Base-by-base conservation (phyloP, 2,329 filamentous ascomycete species). In the Colletotrichum sp. region DNA sequence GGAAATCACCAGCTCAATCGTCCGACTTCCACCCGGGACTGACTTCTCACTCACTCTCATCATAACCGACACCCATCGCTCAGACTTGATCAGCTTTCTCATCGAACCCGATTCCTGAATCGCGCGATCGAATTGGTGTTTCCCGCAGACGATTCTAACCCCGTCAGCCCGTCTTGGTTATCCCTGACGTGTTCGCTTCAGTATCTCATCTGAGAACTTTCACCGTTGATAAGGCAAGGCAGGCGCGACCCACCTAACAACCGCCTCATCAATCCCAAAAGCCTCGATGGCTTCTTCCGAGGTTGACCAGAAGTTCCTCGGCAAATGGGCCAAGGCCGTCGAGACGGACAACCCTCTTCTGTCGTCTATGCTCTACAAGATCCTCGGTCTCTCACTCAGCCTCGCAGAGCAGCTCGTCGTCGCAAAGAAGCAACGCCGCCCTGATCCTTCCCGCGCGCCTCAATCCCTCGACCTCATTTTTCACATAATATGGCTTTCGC, bases 261-360 rank as follows among this genome's bases (percentile, higher is more conserved):
- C 39, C 21, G 44, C 66, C 8, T 30, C n/a, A 24, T 39, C n/a
- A 32, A 28, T n/a, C 36, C 7, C 52, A 34, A 18, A 59, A 64
- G 71, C 62, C 81, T 82, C 83, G 78, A 99, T 99, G 97, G 97
- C 97, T 87, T 97, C 96, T 83, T 97, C 96, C 77, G 95, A 98
- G 87, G 95, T 99, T 78, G 97, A 99, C 85, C 96, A 98, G 87
- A 99, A 99, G 87, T 98, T 98, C 86, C 90, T 99, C 82, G 96
- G 95, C 86, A 94, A 93, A 83, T 93, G 98, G 83, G 96, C 97
- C 83, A 94, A 93, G 85, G 90, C 93, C 77, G 96, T 95, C 80
- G 93, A 94, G 82, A 88, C 91, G 76, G 93, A 95, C 80, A 97
- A 96, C 82, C 93, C 95, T 5, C 89, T 96, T 21, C 91, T 99